A percentile compares a stretch with the other conserved stretches of the same genome.
phyloP scores from a whole-genome alignment of 441 rosid species.

The Hypseocharis bilobata region DNA sequence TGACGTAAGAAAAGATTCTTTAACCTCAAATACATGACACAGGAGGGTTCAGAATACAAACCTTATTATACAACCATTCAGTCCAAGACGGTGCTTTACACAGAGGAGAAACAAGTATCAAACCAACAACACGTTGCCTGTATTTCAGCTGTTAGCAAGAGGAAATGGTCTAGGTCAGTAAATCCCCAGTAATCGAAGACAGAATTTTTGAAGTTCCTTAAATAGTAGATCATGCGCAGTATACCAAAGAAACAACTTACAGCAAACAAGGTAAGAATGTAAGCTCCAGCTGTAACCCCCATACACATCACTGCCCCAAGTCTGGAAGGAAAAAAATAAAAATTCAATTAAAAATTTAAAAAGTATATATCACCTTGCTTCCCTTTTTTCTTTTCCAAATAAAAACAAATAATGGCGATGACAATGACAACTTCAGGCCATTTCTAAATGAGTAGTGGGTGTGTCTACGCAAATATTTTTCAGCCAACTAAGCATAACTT shows the following conservation, averaged over 20 bases:
- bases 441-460: not conserved
- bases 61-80: constrained; percentile 94
- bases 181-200: not conserved
- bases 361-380: not conserved
- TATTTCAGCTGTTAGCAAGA: constrained; percentile 56
- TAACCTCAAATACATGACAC: not conserved
- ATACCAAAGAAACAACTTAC: constrained; percentile 35
- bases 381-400: not conserved
- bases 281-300: constrained; percentile 98
- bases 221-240: not conserved
- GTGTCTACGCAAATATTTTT: not conserved
- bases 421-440: not conserved
- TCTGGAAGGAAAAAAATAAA: constrained; percentile 30
- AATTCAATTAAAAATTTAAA: constrained; percentile 19
- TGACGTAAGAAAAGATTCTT: not conserved
- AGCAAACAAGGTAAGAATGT: constrained; percentile 76
- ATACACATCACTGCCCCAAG: constrained; percentile 92
- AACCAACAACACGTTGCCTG: constrained; percentile 72
- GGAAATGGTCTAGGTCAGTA: not conserved
- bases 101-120: constrained; percentile 83
- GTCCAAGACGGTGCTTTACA: constrained; percentile 91
- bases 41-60: constrained; percentile 20
- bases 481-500: not conserved
- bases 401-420: not conserved
- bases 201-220: not conserved